Conservation (phyloP, 2,329 filamentous ascomycete species). For the Cytospora piceicola region DNA sequence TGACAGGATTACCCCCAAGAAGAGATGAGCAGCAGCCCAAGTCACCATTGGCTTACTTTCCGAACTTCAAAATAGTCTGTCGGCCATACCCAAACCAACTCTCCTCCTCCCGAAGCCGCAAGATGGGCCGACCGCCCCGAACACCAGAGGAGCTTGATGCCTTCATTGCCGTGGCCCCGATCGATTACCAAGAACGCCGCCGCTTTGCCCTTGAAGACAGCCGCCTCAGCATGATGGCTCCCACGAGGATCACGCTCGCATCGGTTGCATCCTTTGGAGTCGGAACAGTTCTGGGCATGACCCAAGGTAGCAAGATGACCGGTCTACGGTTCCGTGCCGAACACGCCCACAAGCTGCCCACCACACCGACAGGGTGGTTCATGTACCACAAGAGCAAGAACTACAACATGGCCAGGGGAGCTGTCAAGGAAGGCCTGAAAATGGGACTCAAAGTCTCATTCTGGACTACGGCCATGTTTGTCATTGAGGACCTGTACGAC, state of each 20-base stretch:
- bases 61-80: background rate
- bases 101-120: background rate
- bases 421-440: slow-evolving; percentile 74
- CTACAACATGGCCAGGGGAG: slow-evolving; percentile 80
- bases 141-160: slow-evolving; percentile 25
- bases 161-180: slow-evolving; percentile 4
- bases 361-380: slow-evolving; percentile 85
- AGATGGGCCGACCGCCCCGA: slow-evolving; percentile 20
- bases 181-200: slow-evolving; percentile 12
- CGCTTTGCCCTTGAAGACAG: slow-evolving; percentile 22
- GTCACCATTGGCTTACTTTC: background rate
- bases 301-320: slow-evolving; percentile 73
- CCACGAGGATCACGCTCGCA: slow-evolving; percentile 59
- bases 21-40: background rate
- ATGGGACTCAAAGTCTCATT: slow-evolving; percentile 73
- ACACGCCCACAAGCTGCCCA: slow-evolving; percentile 91
- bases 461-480: slow-evolving; percentile 77
- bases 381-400: slow-evolving; percentile 99
- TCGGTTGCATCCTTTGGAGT: slow-evolving; percentile 65
- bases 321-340: slow-evolving; percentile 90
- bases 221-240: slow-evolving; percentile 25
- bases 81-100: background rate
- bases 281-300: slow-evolving; percentile 72
- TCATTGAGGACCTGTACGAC: slow-evolving; percentile 85
- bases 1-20: background rate